phyloP scores from a whole-genome alignment of 805 yeast species.

The Saccharomycopsis capsularis region DNA sequence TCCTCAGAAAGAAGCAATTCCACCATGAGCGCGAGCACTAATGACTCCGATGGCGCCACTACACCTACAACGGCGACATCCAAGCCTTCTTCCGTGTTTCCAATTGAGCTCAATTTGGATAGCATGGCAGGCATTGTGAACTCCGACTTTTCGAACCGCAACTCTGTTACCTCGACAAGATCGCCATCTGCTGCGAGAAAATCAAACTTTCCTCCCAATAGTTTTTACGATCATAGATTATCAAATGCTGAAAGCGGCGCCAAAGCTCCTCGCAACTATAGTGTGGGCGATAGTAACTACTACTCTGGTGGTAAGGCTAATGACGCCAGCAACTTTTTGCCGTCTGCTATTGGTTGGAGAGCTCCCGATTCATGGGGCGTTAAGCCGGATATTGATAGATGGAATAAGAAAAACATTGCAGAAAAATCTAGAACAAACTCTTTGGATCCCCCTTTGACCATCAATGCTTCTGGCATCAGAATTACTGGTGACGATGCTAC shows the following conservation, averaged over 20 bases:
- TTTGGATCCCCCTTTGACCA: slow-evolving; percentile 5
- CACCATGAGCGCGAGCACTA: background rate
- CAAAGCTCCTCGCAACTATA: slow-evolving; percentile 1
- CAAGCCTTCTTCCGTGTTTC: slow-evolving; percentile 10
- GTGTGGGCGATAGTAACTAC: slow-evolving; percentile 1
- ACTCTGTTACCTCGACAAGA: slow-evolving; percentile 6
- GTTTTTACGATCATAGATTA: background rate
- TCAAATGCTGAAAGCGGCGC: background rate
- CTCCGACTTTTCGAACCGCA: slow-evolving; percentile 3
- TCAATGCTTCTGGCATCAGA: no score
- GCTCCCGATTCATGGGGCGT: slow-evolving; percentile 48
- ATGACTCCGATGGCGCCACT: background rate
- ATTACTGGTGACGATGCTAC: background rate
- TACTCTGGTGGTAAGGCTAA: background rate
- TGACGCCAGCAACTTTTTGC: background rate
- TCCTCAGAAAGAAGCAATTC: slow-evolving; percentile 13
- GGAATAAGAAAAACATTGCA: slow-evolving; percentile 1
- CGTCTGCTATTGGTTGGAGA: slow-evolving; percentile 30
- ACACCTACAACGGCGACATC: background rate
- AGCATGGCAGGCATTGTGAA: slow-evolving; percentile 16
- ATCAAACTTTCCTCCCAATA: slow-evolving; percentile 11
- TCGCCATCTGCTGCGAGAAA: slow-evolving; percentile 1
- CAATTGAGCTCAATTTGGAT: slow-evolving; percentile 12
- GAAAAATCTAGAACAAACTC: slow-evolving; percentile 5
- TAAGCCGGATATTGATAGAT: slow-evolving; percentile 26